Evolutionary conservation across 306 rosid species (phyloP).

Genomic region (Lathyrus sativus): DNA sequence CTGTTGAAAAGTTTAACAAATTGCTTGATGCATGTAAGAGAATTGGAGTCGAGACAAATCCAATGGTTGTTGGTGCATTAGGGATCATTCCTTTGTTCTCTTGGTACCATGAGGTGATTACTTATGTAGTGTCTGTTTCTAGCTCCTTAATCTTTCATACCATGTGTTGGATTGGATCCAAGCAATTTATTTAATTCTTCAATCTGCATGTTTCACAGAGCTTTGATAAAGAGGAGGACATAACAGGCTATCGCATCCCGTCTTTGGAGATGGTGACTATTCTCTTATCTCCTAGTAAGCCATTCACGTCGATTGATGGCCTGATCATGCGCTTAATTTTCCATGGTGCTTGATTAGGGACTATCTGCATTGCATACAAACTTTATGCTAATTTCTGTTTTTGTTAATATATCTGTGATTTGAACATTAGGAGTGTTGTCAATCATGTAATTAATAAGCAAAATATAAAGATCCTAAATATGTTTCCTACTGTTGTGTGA

Average conservation of each 20-base stretch:
- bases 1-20: conserved; percentile 68
- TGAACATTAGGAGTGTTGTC: neutral
- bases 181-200: conserved; percentile 16
- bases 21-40: conserved; percentile 68
- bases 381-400: conserved; percentile 15
- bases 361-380: conserved; percentile 25
- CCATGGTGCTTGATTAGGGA: conserved; percentile 35
- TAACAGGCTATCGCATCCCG: conserved; percentile 57
- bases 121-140: conserved; percentile 26
- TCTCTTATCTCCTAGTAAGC: conserved; percentile 62
- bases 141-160: conserved; percentile 37
- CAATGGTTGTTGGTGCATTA: conserved; percentile 58
- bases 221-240: conserved; percentile 84
- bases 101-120: conserved; percentile 91
- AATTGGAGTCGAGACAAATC: conserved; percentile 77
- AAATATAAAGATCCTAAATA: conserved; percentile 12
- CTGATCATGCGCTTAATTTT: conserved; percentile 32
- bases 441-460: conserved; percentile 5
- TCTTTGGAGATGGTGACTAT: conserved; percentile 93
- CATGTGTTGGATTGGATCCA: conserved; percentile 25
- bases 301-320: conserved; percentile 31
- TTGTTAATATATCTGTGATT: neutral
- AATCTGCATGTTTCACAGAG: conserved; percentile 60
- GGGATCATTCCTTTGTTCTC: conserved; percentile 93
- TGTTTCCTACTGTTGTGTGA: conserved; percentile 6